These are phyloP conservation scores for Debaryomycetaceae sp. DNA, from an alignment of 1,139 yeast species.

Conservation along the genomic window DNA sequence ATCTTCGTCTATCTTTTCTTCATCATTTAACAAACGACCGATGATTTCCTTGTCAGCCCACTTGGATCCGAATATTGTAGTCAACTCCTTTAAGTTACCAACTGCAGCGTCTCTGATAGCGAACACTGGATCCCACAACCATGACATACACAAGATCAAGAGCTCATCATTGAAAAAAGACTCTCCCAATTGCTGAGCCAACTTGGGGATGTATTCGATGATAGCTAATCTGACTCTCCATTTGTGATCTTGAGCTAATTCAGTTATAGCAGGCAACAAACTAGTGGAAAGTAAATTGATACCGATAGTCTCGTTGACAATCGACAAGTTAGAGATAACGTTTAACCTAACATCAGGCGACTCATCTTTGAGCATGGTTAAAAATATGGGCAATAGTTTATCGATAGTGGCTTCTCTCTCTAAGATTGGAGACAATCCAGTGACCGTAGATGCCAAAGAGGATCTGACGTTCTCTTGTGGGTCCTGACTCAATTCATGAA, in stretches of 20 bases:
- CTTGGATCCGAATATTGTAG: slow-evolving; percentile 83
- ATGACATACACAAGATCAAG: slow-evolving; percentile 86
- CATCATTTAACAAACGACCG: slow-evolving; percentile 57
- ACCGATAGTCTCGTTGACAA: slow-evolving; percentile 93
- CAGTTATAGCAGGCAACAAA: slow-evolving; percentile 92
- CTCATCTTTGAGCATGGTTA: slow-evolving; percentile 94
- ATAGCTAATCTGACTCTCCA: slow-evolving; percentile 98
- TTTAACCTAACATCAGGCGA: slow-evolving; percentile 95
- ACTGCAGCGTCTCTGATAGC: slow-evolving; percentile 98
- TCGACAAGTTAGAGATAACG: slow-evolving; percentile 86
- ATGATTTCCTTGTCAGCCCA: slow-evolving; percentile 92
- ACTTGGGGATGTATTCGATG: slow-evolving; percentile 91
- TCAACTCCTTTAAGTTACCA: slow-evolving; percentile 70
- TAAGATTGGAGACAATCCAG: slow-evolving; percentile 82
- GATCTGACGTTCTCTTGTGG: slow-evolving; percentile 92
- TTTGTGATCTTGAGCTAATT: slow-evolving; percentile 91
- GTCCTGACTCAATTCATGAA: slow-evolving; percentile 82
- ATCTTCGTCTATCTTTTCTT: slow-evolving; percentile 19
- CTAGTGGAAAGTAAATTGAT: slow-evolving; percentile 83
- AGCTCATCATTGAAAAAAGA: slow-evolving; percentile 90
- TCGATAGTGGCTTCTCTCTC: slow-evolving; percentile 85
- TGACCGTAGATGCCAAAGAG: slow-evolving; percentile 83
- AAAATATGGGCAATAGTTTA: slow-evolving; percentile 78
- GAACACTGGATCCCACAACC: slow-evolving; percentile 98
- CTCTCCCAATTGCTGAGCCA: slow-evolving; percentile 95